Evolutionary conservation across 2,329 filamentous ascomycete genomes (phyloP), one percentile per base, ranked within the genome.

Genomic region (Xylariaceae sp.): DNA sequence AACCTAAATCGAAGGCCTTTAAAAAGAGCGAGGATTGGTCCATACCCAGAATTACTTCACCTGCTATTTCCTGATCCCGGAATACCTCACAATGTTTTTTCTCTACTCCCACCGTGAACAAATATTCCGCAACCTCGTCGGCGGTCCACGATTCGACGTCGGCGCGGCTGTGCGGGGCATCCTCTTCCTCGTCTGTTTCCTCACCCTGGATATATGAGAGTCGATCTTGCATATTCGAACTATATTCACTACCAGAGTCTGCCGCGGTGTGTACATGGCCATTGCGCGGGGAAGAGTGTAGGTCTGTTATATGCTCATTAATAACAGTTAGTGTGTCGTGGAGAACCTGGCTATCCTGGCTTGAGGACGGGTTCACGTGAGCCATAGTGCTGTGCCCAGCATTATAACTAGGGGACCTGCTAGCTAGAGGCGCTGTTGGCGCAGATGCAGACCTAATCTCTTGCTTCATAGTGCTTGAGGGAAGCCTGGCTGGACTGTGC

Each of bases 251-350:
- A 48, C 86, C 88, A 1, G 91, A 95, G 70, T 95, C 89, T 59
- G 84, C 89, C 43, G 78, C 72, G 50, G 78, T 65, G 61, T 81
- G 74, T 60, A 85, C 70, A 35, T 69, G 71, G 30, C 81, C 80
- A 57, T 75, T 79, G 57, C 72, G 76, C 4, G 76, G 74, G 5
- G 80, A 74, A 19, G 79, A 80, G 58, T 80, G 76, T 60, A 97
- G 81, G 69, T 96, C 88, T 42, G 90, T 96, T 64, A 97, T 96
- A 68, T 96, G 92, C 72, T 97, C 92, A 70, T 97, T 87, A 65
- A 97, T 97, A 55, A 97, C 92, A 66, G 91, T 96, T 50, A 97
- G 74, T 0, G 92, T 96, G 70, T 97, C 91, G 68, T 91, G 91
- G 76, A 97, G 87, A 48, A 96, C 91, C 42, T 65, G 69, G 58